A percentile compares a stretch with the other conserved stretches of the same genome.
phyloP scores from a whole-genome alignment of 2,329 filamentous ascomycete species.

The Colletotrichum liaoningense region DNA sequence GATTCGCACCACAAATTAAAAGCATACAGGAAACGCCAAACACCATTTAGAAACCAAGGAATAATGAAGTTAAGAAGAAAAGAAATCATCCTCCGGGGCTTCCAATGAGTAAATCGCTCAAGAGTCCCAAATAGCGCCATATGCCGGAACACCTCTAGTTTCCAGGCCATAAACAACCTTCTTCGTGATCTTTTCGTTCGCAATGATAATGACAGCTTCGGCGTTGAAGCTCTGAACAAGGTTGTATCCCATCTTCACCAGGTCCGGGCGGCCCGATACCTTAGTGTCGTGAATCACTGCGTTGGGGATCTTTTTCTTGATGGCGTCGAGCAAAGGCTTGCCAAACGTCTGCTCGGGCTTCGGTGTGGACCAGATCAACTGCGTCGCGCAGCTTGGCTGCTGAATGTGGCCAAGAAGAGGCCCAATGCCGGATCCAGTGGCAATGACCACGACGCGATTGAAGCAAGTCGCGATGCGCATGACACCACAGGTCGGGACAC shows the following conservation, averaged over 20 bases:
- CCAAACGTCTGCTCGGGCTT: constrained; percentile 73
- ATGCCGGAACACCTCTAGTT: constrained; percentile 73
- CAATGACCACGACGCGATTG: constrained; percentile 72
- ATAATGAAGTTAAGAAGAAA: background rate
- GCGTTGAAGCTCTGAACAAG: constrained; percentile 65
- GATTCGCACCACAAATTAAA: background rate
- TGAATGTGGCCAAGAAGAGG: constrained; percentile 72
- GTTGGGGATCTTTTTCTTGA: constrained; percentile 68
- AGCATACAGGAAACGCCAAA: background rate
- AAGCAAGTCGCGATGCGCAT: constrained; percentile 76
- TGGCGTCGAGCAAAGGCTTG: constrained; percentile 62
- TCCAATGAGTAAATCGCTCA: constrained; percentile 33
- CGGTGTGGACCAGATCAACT: constrained; percentile 77
- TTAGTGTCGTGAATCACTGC: constrained; percentile 78
- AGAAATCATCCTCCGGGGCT: background rate
- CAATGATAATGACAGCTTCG: constrained; percentile 80
- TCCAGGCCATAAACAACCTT: constrained; percentile 78
- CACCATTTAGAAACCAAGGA: background rate
- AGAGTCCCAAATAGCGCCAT: constrained; percentile 79
- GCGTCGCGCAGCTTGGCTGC: constrained; percentile 58
- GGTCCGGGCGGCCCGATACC: constrained; percentile 67
- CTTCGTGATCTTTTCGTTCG: constrained; percentile 74
- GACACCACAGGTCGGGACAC: constrained; percentile 74
- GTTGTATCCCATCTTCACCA: constrained; percentile 62
- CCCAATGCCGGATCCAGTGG: constrained; percentile 79